Base-by-base conservation (phyloP, 2,329 filamentous ascomycete species). In the Fusarium nygamai region DNA sequence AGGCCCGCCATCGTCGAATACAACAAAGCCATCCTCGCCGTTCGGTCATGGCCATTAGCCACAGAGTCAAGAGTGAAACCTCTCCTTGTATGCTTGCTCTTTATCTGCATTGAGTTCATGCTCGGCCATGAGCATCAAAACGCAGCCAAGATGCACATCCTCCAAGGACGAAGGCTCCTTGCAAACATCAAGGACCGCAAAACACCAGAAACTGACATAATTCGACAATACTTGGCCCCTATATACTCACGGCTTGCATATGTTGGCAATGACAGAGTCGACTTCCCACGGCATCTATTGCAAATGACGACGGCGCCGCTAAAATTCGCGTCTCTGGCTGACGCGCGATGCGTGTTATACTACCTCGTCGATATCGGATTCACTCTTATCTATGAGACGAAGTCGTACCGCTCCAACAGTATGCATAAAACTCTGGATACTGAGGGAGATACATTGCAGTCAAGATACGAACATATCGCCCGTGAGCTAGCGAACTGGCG, bases 31-130 rank as follows among this genome's bases (percentile, higher is more conserved):
- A 61, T 61, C 24, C 10, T 36, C n/a, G 48, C 59, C 6, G 48
- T 61, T 22, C 47, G 48, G 19, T 61, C 59, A 19, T 61, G 59
- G 59, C 17, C 47, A 1, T 5, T n/a, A 8, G 59, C 36, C 2
- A 61, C 59, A 5, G 59, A 56, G 20, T 56, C 47, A 20, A 54
- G 29, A 33, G 47, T 56, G n/a, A 61, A 61, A 3, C 59, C 59
- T 5, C 33, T 61, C 6, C 47, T 61, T 2, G 59, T 61, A 22
- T 61, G 59, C 16, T 38, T 62, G 1, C 31, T 70, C 1, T 70
- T 69, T 20, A 50, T 70, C 14, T 64, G 64, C 13, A 54, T 69
- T 12, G 67, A 70, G 29, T 43, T 41, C 17, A 34, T 61, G 36
- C 36, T 61, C 8, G 59, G 59, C 2, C 29, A 41, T 5, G 19